Evolutionary conservation across 805 yeast genomes (phyloP), one percentile per base, ranked within the genome.

Genomic region (Teunomyces pallodes): DNA sequence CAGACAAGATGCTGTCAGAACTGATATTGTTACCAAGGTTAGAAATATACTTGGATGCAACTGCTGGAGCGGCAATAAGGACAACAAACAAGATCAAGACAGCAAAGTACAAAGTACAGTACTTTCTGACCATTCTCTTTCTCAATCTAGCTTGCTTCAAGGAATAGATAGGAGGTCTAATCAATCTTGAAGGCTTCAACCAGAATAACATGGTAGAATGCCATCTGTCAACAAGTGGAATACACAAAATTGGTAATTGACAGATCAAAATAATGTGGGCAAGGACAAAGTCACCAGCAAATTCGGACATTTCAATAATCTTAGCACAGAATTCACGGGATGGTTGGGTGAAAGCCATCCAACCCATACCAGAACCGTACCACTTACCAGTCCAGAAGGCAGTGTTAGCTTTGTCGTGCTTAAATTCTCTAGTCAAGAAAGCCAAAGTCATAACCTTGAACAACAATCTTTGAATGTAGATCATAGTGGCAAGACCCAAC

Each of bases 351-450:
- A 87, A 81, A 16, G 97, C 96, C 80, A 86, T 83, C 82, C 85
- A 83, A 51, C 98, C 99, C 70, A 92, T 74, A 64, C 96, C 94
- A 51, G 88, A 78, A 50, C 96, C 94, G 69, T 91, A 90, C 99
- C 99, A 94, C 73, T 90, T 91, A 80, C 99, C 99, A 49, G 96
- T 88, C 99, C 99, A 94, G 95, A 96, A 94, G 27, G 99, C 98
- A 59, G 96, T 87, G 76, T 94, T 94, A 32, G 98, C 78, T 65
- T 85, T 89, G 72, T 92, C 97, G 61, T 87, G 88, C 84, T 90
- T 90, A 79, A 90, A 90, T 75, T 94, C 99, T 77, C 99, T 84
- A 46, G 97, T 89, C 65, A 95, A 77, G 70, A 84, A 74, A 56
- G 82, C 70, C 46, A 86, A 75, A 9, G 96, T 88, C 77, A 94